Conservation (phyloP, 768 basidiomycete genomes). For the Podaxis mareebaensis region DNA sequence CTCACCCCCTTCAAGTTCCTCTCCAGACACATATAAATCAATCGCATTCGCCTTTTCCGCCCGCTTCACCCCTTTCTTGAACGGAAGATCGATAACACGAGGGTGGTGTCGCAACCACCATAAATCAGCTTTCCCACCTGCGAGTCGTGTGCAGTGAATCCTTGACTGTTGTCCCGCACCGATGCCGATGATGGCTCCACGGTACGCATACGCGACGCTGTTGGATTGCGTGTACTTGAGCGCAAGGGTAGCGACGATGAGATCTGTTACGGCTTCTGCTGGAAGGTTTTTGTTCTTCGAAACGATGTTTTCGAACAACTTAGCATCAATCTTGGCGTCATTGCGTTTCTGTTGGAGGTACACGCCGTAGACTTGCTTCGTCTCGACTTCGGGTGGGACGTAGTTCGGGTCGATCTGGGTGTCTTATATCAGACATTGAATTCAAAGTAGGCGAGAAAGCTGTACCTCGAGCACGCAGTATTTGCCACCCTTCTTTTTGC, state of each 20-base stretch:
- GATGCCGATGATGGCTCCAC: conserved; percentile 91
- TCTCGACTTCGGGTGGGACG: conserved; percentile 78
- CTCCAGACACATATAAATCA: conserved; percentile 92
- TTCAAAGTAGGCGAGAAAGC: background rate
- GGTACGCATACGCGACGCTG: conserved; percentile 93
- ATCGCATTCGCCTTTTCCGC: conserved; percentile 99
- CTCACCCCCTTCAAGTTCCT: conserved; percentile 87
- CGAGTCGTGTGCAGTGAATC: conserved; percentile 98
- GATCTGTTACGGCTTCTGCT: conserved; percentile 74
- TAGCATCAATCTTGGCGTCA: conserved; percentile 79
- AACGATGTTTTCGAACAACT: conserved; percentile 86
- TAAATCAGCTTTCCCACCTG: conserved; percentile 96
- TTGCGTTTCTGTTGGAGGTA: conserved; percentile 89
- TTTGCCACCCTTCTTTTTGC: conserved; percentile 97
- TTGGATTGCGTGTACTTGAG: conserved; percentile 99
- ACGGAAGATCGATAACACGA: conserved; percentile 87
- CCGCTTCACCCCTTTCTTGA: conserved; percentile 97
- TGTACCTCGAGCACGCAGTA: conserved; percentile 94
- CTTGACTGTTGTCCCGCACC: conserved; percentile 99
- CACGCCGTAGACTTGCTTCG: conserved; percentile 94
- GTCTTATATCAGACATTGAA: background rate
- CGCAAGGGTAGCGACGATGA: conserved; percentile 94
- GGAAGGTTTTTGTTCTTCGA: conserved; percentile 89
- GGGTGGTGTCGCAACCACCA: conserved; percentile 99
- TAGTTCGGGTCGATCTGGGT: conserved; percentile 86